Evolutionary conservation across 2,329 filamentous ascomycete species (phyloP).

Genomic region (Fusarium sp.): DNA sequence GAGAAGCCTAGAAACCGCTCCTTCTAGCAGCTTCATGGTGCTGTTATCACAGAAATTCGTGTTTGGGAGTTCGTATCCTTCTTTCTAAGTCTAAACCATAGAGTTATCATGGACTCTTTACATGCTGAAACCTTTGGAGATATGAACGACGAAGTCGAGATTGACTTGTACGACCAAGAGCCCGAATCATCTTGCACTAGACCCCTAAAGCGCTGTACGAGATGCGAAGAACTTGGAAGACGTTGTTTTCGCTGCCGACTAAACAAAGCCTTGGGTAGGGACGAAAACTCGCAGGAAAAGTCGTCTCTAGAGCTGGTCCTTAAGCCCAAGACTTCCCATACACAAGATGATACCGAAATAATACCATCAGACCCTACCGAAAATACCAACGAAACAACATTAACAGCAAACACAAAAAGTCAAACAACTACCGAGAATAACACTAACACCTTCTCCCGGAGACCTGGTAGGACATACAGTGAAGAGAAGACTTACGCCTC

Average conservation of each 20-base stretch:
- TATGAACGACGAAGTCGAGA: background rate
- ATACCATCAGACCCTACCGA: background rate
- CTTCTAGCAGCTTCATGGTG: background rate
- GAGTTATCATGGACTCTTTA: slow-evolving; percentile 2
- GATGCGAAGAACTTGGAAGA: slow-evolving; percentile 7
- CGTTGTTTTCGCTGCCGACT: slow-evolving; percentile 2
- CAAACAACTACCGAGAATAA: background rate
- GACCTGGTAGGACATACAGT: background rate
- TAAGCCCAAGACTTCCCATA: background rate
- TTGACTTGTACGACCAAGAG: background rate
- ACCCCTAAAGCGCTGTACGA: background rate
- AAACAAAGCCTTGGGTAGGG: background rate
- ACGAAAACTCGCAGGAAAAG: background rate
- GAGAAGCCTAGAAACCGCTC: background rate
- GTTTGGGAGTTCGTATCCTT: background rate
- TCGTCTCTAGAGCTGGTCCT: background rate
- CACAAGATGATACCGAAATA: background rate
- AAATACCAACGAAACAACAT: background rate
- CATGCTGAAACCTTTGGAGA: background rate
- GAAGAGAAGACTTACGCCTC: background rate
- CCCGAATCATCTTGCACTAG: background rate
- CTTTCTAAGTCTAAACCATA: background rate
- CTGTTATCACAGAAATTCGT: background rate
- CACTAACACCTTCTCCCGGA: background rate
- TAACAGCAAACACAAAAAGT: background rate